Evolutionary conservation across 345 rosid genomes (phyloP), one percentile per base, ranked within the genome.

Genomic region (Stellera chamaejasme): DNA sequence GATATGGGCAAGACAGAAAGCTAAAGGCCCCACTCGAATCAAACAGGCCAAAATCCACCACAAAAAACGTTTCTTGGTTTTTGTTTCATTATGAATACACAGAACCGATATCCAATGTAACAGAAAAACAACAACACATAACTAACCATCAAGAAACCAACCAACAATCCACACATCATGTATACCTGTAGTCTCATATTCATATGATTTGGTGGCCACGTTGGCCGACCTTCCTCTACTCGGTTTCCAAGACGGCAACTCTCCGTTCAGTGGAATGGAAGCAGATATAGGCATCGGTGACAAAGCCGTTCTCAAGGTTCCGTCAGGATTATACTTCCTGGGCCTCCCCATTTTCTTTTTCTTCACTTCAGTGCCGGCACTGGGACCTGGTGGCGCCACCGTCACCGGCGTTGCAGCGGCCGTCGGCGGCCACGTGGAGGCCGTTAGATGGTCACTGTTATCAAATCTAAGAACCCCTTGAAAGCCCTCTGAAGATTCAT

Each of bases 261-360:
- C 83, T 52, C 83, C 79, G 2, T 77, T 14, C 70, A 87, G 51
- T 0, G 97, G 99, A 63, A 90, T 70, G 11, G 97, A 83, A 3
- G 96, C 72, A 0, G 99, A 90, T 65, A 93, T 83, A 12, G 97
- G 96, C 96, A 76, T 83, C 10, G 99, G 96, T 14, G 97, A 93
- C 52, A 87, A 68, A 47, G 97, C 68, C 61, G 58, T 44, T 8
- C 73, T 66, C 58, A 77, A 54, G 1, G 70, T 52, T 15, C 96
- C 96, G 48, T 89, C 97, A 1, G 89, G 82, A 9, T 79, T 76
- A 61, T 76, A 82, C 81, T 93, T 93, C 60, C 90, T 82, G 5
- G 99, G 97, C 63, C 97, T 75, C 5, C 97, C 97, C 72, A 97
- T 81, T 77, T 83, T 89, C 39, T 32, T 32, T 79, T 87, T 93